These are phyloP conservation scores for Didymellaceae sp. DNA, from an alignment of 2,329 filamentous ascomycete genomes.

Conservation along the genomic window DNA sequence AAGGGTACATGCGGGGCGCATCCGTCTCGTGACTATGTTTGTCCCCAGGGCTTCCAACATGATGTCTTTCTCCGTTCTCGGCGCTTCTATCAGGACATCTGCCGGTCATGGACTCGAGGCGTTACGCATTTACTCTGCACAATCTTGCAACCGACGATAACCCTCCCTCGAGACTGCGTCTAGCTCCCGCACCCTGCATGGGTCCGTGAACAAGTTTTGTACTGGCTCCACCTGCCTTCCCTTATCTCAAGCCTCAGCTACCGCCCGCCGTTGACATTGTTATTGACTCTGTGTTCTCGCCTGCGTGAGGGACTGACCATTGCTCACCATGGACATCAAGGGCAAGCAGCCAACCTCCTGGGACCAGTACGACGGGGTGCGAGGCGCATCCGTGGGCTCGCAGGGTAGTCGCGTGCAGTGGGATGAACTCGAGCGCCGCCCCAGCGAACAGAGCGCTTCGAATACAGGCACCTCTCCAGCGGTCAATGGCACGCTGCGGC, in stretches of 20 bases:
- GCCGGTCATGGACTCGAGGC: slow-evolving; percentile 12
- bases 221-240: slow-evolving; percentile 21
- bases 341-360: slow-evolving; percentile 54
- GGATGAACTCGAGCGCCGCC: slow-evolving; percentile 43
- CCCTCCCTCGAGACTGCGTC: slow-evolving; percentile 28
- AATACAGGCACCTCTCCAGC: slow-evolving; percentile 33
- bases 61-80: slow-evolving; percentile 16
- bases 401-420: slow-evolving; percentile 47
- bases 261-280: neutral
- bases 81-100: slow-evolving; percentile 18
- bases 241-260: neutral
- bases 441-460: slow-evolving; percentile 40
- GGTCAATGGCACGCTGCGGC: slow-evolving; percentile 40
- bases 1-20: slow-evolving; percentile 14
- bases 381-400: slow-evolving; percentile 47
- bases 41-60: slow-evolving; percentile 6
- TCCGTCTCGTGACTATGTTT: slow-evolving; percentile 8
- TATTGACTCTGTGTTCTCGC: slow-evolving; percentile 1
- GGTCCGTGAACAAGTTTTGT: slow-evolving; percentile 31
- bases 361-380: slow-evolving; percentile 54
- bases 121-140: slow-evolving; percentile 23
- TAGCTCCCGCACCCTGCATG: slow-evolving; percentile 45
- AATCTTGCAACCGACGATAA: slow-evolving; percentile 37
- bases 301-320: slow-evolving; percentile 13
- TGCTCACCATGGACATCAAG: slow-evolving; percentile 43